Conservation (phyloP, 140 eudicot species). For the Flaveria floridana region DNA sequence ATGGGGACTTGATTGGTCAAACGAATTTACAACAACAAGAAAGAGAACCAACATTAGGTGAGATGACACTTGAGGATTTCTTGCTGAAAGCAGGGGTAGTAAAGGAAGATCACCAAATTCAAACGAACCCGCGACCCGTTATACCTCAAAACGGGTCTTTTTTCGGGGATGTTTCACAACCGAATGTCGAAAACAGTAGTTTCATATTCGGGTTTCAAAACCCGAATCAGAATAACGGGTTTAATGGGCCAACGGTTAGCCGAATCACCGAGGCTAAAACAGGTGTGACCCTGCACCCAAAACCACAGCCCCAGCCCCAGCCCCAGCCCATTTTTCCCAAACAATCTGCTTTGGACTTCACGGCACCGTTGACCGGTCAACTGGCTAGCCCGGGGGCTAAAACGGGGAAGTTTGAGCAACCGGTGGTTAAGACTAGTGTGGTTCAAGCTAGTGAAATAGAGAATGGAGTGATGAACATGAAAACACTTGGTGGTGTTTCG, state of each 20-base stretch:
- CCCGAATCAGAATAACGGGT: conserved; percentile 39
- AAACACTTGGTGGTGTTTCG: conserved; percentile 38
- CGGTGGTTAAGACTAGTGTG: conserved; percentile 34
- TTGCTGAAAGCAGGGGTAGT: conserved; percentile 72
- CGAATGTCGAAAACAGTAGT: conserved; percentile 39
- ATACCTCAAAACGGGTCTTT: conserved; percentile 38
- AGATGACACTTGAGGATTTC: conserved; percentile 87
- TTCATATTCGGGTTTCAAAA: conserved; percentile 60
- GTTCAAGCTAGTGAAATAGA: conserved; percentile 42
- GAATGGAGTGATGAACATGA: conserved; percentile 41
- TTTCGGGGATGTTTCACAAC: conserved; percentile 42
- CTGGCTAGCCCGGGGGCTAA: conserved; percentile 43
- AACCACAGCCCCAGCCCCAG: conserved; percentile 32
- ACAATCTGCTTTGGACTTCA: conserved; percentile 58
- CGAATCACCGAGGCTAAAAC: conserved; percentile 35
- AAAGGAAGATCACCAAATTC: conserved; percentile 55
- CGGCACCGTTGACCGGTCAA: conserved; percentile 49
- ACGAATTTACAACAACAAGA: conserved; percentile 43
- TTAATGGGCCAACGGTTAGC: conserved; percentile 39
- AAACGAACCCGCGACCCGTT: conserved; percentile 22
- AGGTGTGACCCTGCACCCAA: conserved; percentile 39
- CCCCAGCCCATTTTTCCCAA: conserved; percentile 61
- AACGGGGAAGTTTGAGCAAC: conserved; percentile 34
- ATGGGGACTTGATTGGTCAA: conserved; percentile 35
- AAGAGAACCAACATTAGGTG: conserved; percentile 69